Conservation (phyloP, 441 rosid species). For the Corymbia citriodora region DNA sequence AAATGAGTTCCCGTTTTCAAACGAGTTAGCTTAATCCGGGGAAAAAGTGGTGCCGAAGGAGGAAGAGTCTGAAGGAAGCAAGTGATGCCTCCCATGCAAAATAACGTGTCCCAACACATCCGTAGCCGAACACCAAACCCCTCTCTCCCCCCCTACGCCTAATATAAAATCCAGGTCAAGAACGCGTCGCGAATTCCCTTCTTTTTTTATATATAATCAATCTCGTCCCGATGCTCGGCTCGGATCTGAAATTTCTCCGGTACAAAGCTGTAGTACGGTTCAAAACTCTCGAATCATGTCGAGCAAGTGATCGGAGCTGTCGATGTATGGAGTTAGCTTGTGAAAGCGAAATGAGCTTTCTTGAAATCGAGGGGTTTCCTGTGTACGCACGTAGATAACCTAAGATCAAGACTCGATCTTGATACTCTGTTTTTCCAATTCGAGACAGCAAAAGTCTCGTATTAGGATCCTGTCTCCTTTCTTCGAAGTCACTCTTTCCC, state of each 20-base stretch:
- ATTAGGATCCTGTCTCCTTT: background rate
- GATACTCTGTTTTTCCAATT: background rate
- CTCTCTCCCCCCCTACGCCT: background rate
- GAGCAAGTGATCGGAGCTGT: background rate
- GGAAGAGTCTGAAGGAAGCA: background rate
- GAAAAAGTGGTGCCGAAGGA: background rate
- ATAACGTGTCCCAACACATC: background rate
- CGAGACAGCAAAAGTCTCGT: background rate
- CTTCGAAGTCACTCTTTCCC: background rate
- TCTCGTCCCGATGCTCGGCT: background rate
- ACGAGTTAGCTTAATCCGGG: background rate
- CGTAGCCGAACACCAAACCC: background rate
- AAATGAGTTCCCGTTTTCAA: background rate
- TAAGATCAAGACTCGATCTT: background rate
- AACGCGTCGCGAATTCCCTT: background rate
- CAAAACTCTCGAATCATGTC: background rate
- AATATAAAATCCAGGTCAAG: background rate
- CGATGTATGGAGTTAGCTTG: background rate
- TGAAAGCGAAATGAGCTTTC: background rate
- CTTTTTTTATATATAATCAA: background rate
- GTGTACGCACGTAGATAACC: background rate
- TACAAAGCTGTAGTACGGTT: background rate
- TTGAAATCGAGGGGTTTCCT: background rate
- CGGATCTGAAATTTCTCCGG: background rate
- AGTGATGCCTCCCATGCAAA: background rate